Evolutionary conservation across 176 grass and related monocot genomes (phyloP).

Genomic region (Puccinellia tenuiflora): DNA sequence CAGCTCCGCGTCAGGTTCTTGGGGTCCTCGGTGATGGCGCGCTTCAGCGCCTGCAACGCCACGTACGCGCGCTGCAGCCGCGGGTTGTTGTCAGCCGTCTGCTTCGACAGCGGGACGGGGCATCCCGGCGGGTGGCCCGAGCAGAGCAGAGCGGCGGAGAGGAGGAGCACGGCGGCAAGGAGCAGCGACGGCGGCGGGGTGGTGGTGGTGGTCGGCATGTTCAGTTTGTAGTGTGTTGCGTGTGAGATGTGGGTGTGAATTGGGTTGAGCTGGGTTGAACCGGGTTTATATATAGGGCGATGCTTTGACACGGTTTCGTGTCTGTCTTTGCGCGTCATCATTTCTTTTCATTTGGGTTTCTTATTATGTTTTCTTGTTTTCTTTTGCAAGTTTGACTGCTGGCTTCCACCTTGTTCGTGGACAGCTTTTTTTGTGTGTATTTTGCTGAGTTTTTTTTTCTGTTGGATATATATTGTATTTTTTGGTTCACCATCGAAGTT

Average conservation of each 20-base stretch:
- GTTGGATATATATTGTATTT: not conserved
- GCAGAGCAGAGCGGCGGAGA: constrained; percentile 18
- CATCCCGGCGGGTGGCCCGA: not conserved
- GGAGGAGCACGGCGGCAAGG: constrained; percentile 23
- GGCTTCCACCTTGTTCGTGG: not conserved
- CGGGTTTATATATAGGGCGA: constrained; percentile 13
- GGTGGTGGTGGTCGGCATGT: not conserved
- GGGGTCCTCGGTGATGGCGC: constrained; percentile 58
- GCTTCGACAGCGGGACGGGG: not conserved
- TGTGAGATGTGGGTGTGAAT: not conserved
- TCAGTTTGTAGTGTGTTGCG: constrained; percentile 9
- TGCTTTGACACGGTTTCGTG: constrained; percentile 23
- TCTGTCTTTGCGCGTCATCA: constrained; percentile 11
- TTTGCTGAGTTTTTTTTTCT: not conserved
- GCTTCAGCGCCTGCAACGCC: constrained; percentile 69
- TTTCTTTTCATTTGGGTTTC: not conserved
- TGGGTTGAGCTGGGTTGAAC: not conserved
- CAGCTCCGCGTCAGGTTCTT: constrained; percentile 44
- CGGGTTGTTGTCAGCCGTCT: constrained; percentile 54
- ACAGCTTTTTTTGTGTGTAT: not conserved
- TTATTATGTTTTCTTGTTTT: too few relatives aligned
- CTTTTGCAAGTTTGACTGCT: constrained; percentile 14
- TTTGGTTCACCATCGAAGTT: not conserved
- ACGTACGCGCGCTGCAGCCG: constrained; percentile 64
- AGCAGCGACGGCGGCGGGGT: not conserved